Evolutionary conservation across 768 basidiomycete genomes (phyloP).

Genomic region (Panaeolus cyanescens): DNA sequence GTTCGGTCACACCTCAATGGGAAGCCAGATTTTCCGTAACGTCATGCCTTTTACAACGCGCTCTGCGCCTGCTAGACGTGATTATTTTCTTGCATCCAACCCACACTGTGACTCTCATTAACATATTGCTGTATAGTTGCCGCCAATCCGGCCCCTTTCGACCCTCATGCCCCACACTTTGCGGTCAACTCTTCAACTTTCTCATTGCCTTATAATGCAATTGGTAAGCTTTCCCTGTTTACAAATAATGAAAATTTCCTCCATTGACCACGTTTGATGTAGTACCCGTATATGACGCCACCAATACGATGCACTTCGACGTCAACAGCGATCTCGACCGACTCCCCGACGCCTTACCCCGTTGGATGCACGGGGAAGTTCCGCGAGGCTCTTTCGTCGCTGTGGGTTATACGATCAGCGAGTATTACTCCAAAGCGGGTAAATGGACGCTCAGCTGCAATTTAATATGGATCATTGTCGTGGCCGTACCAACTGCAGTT

Average conservation of each 20-base stretch:
- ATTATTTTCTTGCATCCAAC: too few relatives aligned
- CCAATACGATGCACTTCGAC: neutral
- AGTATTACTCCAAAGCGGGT: neutral
- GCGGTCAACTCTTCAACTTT: too few relatives aligned
- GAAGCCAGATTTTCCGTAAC: conserved; percentile 1
- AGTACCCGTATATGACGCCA: conserved; percentile 11
- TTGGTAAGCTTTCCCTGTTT: too few relatives aligned
- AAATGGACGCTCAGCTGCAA: conserved; percentile 6
- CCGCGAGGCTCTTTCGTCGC: conserved; percentile 3
- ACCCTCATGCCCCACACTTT: too few relatives aligned
- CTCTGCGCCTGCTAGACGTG: neutral
- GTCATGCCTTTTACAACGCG: neutral
- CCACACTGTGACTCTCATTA: too few relatives aligned
- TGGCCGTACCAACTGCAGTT: too few relatives aligned
- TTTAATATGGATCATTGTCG: conserved; percentile 6
- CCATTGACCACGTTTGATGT: too few relatives aligned
- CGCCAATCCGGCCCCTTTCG: too few relatives aligned
- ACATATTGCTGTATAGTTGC: too few relatives aligned
- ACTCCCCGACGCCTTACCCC: neutral
- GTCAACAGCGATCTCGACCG: neutral
- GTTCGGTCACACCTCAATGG: neutral
- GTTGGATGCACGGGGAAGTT: neutral
- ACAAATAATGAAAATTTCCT: too few relatives aligned
- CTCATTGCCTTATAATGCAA: too few relatives aligned
- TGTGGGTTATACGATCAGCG: conserved; percentile 3